Evolutionary conservation across 768 basidiomycete species (phyloP).

Genomic region (Hygrophoropsis aurantiaca): DNA sequence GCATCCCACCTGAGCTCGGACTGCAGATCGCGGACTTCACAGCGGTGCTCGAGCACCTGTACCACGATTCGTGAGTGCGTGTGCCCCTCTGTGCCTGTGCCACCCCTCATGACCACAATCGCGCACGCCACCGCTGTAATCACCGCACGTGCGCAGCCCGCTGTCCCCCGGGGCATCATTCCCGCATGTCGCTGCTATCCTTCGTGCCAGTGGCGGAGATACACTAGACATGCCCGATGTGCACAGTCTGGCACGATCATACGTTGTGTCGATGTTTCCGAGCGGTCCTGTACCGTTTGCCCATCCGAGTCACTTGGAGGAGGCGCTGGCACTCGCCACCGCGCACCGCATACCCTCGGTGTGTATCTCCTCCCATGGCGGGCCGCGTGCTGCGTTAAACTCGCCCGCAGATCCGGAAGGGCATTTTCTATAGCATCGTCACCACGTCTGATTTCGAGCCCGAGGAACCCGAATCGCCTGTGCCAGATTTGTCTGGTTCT

Average conservation of each 20-base stretch:
- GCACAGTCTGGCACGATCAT: slow-evolving; percentile 42
- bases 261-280: slow-evolving; percentile 49
- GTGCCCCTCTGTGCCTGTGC: no score
- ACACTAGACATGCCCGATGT: slow-evolving; percentile 59
- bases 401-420: slow-evolving; percentile 53
- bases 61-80: slow-evolving; percentile 62
- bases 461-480: slow-evolving; percentile 10
- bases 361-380: slow-evolving; percentile 22
- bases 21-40: slow-evolving; percentile 37
- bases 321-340: slow-evolving; percentile 53
- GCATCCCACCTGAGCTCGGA: slow-evolving; percentile 37
- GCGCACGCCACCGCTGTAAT: no score
- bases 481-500: background rate
- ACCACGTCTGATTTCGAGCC: slow-evolving; percentile 57
- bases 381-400: background rate
- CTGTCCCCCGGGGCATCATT: slow-evolving; percentile 45
- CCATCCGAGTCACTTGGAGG: slow-evolving; percentile 45
- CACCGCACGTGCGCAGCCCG: slow-evolving; percentile 35
- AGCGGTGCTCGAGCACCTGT: slow-evolving; percentile 67
- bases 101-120: no score
- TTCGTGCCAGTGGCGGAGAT: slow-evolving; percentile 56
- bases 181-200: slow-evolving; percentile 46
- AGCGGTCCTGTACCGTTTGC: slow-evolving; percentile 43
- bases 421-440: slow-evolving; percentile 63
- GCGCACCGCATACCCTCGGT: slow-evolving; percentile 50